Evolutionary conservation across 176 grass and related monocot species (phyloP), one percentile per base, ranked within the genome.

Genomic region (Melocanna baccifera): DNA sequence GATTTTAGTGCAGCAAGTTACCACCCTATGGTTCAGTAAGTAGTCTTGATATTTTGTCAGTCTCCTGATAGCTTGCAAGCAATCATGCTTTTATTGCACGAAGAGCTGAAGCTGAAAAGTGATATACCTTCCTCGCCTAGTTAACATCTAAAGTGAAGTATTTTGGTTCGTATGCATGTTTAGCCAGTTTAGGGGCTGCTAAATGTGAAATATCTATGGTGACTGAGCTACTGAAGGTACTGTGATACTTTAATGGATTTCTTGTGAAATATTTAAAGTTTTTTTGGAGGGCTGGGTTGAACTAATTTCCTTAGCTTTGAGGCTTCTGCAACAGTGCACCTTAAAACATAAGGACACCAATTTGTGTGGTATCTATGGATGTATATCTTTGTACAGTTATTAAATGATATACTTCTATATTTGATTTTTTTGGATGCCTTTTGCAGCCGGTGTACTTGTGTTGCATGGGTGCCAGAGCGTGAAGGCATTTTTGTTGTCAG

Each of bases 401-500:
- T 26, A n/a, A 71, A 81, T 26, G 13, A 65, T 57, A 11, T 78
- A 47, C 71, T 77, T 85, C 75, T 23, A 19, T 56, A 64, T 51
- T 47, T 84, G 40, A 47, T 30, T 69, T 64, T 37, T 62, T 43
- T 32, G 12, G 47, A 80, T 75, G 23, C 28, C 4, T 40, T 83
- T 85, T 96, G 84, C 89, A 99, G 96, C 58, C 89, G 90, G 70
- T 99, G 93, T 73, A 96, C 91, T 63, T 87, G 88, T 90, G 52
- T 99, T 83, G 89, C 90, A 65, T 99, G 96, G 96, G 89, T 96
- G 62, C 91, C 93, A 36, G 87, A 92, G 83, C 78, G 84, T 55
- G 89, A 91, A 37, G 93, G 93, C 37, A 81, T 92, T 89, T 99
- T 99, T 72, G 89, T 96, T 92, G 91, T 96, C 85, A 92, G 91